These are phyloP conservation scores for Chrysoporthe puriensis DNA, from an alignment of 2,329 filamentous ascomycete genomes.

Conservation along the genomic window DNA sequence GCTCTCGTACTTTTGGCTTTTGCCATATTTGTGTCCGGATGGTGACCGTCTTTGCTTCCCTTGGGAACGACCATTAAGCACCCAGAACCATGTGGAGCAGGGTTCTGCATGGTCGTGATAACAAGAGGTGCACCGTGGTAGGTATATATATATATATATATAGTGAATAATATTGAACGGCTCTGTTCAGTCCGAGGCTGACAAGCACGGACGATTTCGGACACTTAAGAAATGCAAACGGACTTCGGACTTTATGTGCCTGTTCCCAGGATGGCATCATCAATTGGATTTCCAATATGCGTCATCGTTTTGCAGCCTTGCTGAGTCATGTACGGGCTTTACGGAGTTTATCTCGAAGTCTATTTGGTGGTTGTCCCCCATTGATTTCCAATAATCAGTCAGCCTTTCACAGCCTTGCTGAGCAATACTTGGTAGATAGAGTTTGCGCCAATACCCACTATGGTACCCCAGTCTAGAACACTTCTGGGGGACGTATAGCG, in stretches of 20 bases:
- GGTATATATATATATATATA: too few species aligned
- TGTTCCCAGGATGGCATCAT: neutral
- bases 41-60: neutral
- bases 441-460: neutral
- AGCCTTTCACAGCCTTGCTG: neutral
- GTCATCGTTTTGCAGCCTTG: neutral
- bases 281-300: neutral
- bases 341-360: neutral
- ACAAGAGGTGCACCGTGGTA: too few species aligned
- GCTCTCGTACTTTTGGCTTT: conserved; percentile 15
- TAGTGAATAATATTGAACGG: too few species aligned
- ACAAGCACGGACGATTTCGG: too few species aligned
- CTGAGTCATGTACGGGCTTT: neutral
- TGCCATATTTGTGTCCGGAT: neutral
- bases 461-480: too few species aligned
- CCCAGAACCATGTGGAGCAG: too few species aligned
- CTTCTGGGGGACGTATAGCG: too few species aligned
- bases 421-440: neutral
- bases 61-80: too few species aligned
- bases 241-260: neutral
- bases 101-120: too few species aligned
- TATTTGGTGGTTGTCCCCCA: neutral
- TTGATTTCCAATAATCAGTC: conserved; percentile 6
- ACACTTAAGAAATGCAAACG: neutral
- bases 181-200: too few species aligned